A percentile compares a stretch with the other conserved stretches of the same genome.
Evolutionary conservation across 2,329 filamentous ascomycete genomes (phyloP).

Genomic region (Talaromyces marneffei): DNA sequence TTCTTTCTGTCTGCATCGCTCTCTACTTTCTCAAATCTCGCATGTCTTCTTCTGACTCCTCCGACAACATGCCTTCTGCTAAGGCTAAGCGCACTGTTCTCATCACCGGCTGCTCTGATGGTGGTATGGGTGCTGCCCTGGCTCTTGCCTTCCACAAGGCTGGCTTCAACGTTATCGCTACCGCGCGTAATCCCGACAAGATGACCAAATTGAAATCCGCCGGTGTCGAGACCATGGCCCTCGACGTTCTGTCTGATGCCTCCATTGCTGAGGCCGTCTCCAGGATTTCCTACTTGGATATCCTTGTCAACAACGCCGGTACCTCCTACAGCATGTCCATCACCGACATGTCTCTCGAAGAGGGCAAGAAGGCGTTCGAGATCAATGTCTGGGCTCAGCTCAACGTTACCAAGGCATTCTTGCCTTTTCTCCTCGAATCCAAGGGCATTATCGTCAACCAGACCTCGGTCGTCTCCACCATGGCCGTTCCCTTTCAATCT

Average conservation of each 20-base stretch:
- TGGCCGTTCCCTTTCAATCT: slow-evolving; percentile 5
- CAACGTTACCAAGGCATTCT: slow-evolving; percentile 27
- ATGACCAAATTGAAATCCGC: neutral
- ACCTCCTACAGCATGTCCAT: slow-evolving; percentile 11
- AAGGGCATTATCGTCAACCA: slow-evolving; percentile 10
- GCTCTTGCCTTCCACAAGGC: slow-evolving; percentile 11
- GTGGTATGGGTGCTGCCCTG: slow-evolving; percentile 10
- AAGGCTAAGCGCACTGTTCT: slow-evolving; percentile 10
- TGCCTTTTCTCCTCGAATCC: slow-evolving; percentile 26
- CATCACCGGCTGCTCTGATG: slow-evolving; percentile 12
- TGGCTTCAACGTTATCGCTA: slow-evolving; percentile 5
- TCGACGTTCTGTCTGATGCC: neutral
- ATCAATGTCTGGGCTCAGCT: slow-evolving; percentile 34
- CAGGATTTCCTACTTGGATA: slow-evolving; percentile 15
- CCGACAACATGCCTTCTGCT: neutral
- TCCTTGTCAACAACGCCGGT: slow-evolving; percentile 27
- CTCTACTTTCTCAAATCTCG: neutral
- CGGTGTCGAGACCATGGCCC: neutral
- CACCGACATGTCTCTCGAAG: slow-evolving; percentile 1
- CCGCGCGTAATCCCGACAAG: neutral
- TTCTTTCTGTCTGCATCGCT: neutral
- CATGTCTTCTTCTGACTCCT: neutral
- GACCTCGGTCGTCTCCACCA: slow-evolving; percentile 9
- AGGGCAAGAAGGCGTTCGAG: slow-evolving; percentile 21
- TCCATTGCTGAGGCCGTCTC: slow-evolving; percentile 7